Percentiles rank a stretch among this genome's conserved stretches.
phyloP scores from a whole-genome alignment of 2,329 filamentous ascomycete genomes.

The Elsinoe arachidis region DNA sequence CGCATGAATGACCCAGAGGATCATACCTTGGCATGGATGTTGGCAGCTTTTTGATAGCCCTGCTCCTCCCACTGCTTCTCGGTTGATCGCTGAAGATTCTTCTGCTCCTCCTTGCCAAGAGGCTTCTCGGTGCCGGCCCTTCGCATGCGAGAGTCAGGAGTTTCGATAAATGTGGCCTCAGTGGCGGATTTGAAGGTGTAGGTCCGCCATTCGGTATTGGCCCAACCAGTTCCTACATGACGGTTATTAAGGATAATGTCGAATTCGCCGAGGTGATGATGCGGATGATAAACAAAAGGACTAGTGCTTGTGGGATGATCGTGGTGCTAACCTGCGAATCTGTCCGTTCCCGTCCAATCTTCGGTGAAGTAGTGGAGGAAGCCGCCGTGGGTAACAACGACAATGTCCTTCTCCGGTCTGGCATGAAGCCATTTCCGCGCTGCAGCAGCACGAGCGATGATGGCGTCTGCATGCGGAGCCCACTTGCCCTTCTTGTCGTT shows the following conservation, averaged over 20 bases:
- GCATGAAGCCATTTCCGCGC: conserved; percentile 13
- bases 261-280: conserved; percentile 11
- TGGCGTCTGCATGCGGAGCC: conserved; percentile 40
- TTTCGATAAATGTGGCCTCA: conserved; percentile 29
- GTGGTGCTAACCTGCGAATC: conserved; percentile 33
- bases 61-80: conserved; percentile 17
- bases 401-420: conserved; percentile 14
- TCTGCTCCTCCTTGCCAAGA: conserved; percentile 26
- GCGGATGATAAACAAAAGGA: conserved; percentile 6
- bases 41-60: conserved; percentile 13
- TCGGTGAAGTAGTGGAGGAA: conserved; percentile 17
- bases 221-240: conserved; percentile 58
- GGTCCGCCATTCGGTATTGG: conserved; percentile 62
- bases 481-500: conserved; percentile 53
- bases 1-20: conserved; percentile 3
- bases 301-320: conserved; percentile 9
- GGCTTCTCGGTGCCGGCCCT: conserved; percentile 25
- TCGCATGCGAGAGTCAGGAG: conserved; percentile 22
- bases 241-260: conserved; percentile 13
- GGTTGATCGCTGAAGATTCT: conserved; percentile 24
- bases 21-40: conserved; percentile 19
- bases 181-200: conserved; percentile 51
- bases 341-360: conserved; percentile 41
- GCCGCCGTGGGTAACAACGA: conserved; percentile 16
- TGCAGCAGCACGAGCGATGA: conserved; percentile 38